Percentiles rank a stretch among this genome's conserved stretches.
Conservation (phyloP, 1,139 yeast species). For the Candida albicans region DNA sequence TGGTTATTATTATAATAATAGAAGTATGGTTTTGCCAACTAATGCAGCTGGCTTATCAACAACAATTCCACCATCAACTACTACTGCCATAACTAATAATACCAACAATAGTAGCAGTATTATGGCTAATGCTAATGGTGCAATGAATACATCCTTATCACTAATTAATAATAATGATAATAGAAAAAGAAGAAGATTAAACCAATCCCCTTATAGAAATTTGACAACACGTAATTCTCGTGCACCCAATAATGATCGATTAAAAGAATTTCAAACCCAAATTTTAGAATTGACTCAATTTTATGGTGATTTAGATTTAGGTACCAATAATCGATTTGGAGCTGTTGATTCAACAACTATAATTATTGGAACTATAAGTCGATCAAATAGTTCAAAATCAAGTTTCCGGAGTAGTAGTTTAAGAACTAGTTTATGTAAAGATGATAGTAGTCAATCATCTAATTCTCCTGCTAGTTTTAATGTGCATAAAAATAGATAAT, state of each 20-base stretch:
- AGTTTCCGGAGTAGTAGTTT: slow-evolving; percentile 15
- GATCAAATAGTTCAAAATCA: slow-evolving; percentile 13
- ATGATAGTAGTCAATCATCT: slow-evolving; percentile 9
- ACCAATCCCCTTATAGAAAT: slow-evolving; percentile 13
- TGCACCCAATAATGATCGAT: slow-evolving; percentile 16
- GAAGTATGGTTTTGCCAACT: slow-evolving; percentile 4
- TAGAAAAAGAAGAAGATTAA: slow-evolving; percentile 5
- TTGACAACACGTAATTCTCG: slow-evolving; percentile 15
- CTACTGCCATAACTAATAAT: not conserved
- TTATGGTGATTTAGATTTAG: slow-evolving; percentile 17
- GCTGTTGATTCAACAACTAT: slow-evolving; percentile 14
- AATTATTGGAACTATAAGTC: slow-evolving; percentile 13
- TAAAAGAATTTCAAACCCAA: slow-evolving; percentile 24
- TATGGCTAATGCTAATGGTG: not conserved
- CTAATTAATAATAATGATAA: slow-evolving; percentile 2
- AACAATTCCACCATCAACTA: slow-evolving; percentile 5
- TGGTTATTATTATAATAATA: not conserved
- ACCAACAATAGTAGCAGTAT: too few relatives aligned
- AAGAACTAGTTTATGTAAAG: slow-evolving; percentile 9
- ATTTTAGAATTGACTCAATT: slow-evolving; percentile 25
- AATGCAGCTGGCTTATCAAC: slow-evolving; percentile 5
- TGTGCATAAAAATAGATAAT: slow-evolving; percentile 1
- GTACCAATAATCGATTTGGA: slow-evolving; percentile 15
- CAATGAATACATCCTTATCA: not conserved
- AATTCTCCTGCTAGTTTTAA: slow-evolving; percentile 9